phyloP scores from a whole-genome alignment of 768 basidiomycete species.

The Clavaria fumosa region DNA sequence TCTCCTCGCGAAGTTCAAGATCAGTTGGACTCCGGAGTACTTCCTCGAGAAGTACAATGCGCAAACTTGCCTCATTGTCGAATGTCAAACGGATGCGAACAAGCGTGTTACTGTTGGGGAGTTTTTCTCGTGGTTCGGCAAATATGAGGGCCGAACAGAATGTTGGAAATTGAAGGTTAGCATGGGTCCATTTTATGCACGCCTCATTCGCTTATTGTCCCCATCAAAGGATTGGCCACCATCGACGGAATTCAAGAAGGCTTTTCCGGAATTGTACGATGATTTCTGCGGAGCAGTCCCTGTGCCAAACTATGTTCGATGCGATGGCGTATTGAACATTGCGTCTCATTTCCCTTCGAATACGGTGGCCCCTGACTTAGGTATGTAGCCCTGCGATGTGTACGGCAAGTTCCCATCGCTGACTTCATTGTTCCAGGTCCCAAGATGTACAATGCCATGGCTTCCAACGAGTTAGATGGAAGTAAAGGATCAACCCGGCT shows the following conservation, averaged over 20 bases:
- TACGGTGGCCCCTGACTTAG: conserved; percentile 64
- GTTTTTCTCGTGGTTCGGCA: conserved; percentile 72
- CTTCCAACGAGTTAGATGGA: conserved; percentile 45
- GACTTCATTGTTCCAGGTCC: conserved; percentile 41
- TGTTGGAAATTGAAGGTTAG: conserved; percentile 67
- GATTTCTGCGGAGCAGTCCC: conserved; percentile 79
- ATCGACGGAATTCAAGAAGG: conserved; percentile 65
- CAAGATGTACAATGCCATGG: conserved; percentile 91
- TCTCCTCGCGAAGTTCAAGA: conserved; percentile 41
- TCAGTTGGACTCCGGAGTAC: conserved; percentile 72
- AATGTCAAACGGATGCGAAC: conserved; percentile 64
- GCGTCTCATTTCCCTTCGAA: conserved; percentile 80
- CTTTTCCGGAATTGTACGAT: conserved; percentile 72
- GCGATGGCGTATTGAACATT: conserved; percentile 80
- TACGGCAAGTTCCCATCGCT: background rate
- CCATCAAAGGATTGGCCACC: conserved; percentile 80
- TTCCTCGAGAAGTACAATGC: conserved; percentile 56
- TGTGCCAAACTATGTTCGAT: conserved; percentile 77
- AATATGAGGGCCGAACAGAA: conserved; percentile 37
- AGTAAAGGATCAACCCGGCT: conserved; percentile 77
- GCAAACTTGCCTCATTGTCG: conserved; percentile 55
- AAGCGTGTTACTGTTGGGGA: conserved; percentile 49
- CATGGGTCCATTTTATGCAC: conserved; percentile 1
- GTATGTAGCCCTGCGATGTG: conserved; percentile 25
- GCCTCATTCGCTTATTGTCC: background rate